phyloP scores from a whole-genome alignment of 108 stramenopile species.

The Discostella pseudostelligera region DNA sequence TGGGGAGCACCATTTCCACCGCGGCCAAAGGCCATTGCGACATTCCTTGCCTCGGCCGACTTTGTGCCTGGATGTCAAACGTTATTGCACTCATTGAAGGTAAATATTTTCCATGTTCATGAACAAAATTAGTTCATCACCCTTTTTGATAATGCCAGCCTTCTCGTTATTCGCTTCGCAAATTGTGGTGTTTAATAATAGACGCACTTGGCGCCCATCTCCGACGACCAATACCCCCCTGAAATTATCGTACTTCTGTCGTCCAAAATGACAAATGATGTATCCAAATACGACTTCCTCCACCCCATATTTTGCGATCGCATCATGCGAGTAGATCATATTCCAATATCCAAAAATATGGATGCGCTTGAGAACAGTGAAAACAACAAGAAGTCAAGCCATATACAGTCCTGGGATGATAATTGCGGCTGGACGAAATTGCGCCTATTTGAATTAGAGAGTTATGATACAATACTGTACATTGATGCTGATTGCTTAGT shows the following conservation, averaged over 20 bases:
- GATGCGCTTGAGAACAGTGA: constrained; percentile 18
- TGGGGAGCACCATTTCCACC: constrained; percentile 42
- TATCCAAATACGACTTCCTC: constrained; percentile 9
- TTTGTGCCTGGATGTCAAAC: constrained; percentile 77
- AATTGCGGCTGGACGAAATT: constrained; percentile 59
- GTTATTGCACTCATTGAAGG: constrained; percentile 70
- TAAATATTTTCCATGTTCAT: neutral
- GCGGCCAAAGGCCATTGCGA: constrained; percentile 68
- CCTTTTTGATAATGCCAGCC: neutral
- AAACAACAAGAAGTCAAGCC: neutral
- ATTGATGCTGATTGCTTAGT: constrained; percentile 83
- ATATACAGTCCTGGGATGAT: constrained; percentile 41
- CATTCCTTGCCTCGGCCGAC: constrained; percentile 65
- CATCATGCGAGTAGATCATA: constrained; percentile 39
- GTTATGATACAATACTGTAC: constrained; percentile 77
- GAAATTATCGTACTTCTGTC: constrained; percentile 61
- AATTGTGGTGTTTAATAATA: constrained; percentile 1
- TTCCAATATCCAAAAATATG: constrained; percentile 14
- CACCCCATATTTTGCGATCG: constrained; percentile 42
- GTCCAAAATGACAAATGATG: constrained; percentile 37
- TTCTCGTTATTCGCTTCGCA: neutral
- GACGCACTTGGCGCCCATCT: constrained; percentile 12
- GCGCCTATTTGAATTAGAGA: constrained; percentile 55
- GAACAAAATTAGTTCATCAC: neutral
- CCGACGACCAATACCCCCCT: constrained; percentile 38